Percentiles rank a stretch among this genome's conserved stretches.
phyloP scores from a whole-genome alignment of 306 rosid species.

The Gleditsia sinensis region DNA sequence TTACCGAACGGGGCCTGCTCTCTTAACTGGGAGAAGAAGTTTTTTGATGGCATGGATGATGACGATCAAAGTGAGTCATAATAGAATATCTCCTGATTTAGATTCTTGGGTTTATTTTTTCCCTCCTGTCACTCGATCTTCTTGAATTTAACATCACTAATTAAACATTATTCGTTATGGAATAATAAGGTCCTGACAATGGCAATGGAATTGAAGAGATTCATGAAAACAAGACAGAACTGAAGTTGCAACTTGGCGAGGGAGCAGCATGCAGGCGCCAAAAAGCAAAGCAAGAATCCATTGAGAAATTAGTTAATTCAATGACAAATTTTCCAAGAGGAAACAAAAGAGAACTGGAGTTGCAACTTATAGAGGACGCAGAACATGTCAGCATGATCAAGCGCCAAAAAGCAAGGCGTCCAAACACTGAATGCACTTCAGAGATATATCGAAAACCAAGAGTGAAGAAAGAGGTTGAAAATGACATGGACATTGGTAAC shows the following conservation, averaged over 20 bases:
- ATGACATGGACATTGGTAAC: background rate
- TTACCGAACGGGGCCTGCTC: too few relatives aligned
- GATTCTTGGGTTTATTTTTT: background rate
- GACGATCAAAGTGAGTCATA: conserved; percentile 66
- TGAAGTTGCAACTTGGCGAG: conserved; percentile 33
- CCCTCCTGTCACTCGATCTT: conserved; percentile 1
- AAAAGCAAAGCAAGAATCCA: conserved; percentile 31
- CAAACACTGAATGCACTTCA: conserved; percentile 15
- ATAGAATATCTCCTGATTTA: conserved; percentile 8
- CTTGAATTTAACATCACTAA: conserved; percentile 34
- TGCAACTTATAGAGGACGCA: conserved; percentile 22
- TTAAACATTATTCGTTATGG: conserved; percentile 11
- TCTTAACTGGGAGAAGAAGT: conserved; percentile 43
- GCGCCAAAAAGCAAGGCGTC: background rate
- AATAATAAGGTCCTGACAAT: conserved; percentile 51
- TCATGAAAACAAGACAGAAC: conserved; percentile 29
- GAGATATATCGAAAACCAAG: conserved; percentile 30
- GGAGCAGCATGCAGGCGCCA: conserved; percentile 27
- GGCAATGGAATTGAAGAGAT: conserved; percentile 29
- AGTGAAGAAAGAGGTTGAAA: conserved; percentile 29
- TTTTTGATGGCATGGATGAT: conserved; percentile 68
- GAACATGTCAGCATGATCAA: conserved; percentile 32
- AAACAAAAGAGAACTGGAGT: conserved; percentile 29
- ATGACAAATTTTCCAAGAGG: conserved; percentile 15
- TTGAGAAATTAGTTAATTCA: background rate